Conservation (phyloP, 2,329 filamentous ascomycete genomes). For the Nemania sp. region DNA sequence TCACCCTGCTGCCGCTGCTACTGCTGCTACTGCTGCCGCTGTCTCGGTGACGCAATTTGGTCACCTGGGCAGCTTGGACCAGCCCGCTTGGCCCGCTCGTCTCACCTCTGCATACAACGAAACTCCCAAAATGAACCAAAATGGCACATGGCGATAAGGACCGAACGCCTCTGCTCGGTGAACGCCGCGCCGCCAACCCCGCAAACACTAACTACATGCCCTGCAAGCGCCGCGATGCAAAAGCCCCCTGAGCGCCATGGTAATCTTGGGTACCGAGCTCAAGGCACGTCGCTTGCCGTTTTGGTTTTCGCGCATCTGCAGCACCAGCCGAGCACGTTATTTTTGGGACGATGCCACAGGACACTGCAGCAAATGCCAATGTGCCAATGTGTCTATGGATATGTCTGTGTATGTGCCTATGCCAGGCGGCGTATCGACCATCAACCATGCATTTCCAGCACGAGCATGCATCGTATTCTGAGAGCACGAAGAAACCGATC, state of each 20-base stretch:
- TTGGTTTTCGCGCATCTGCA: constrained; percentile 26
- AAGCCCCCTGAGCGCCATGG: constrained; percentile 13
- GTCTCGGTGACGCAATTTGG: constrained; percentile 34
- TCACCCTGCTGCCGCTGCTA: too few species aligned
- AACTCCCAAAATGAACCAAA: constrained; percentile 25
- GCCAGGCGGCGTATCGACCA: constrained; percentile 1
- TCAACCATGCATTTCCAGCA: too few species aligned
- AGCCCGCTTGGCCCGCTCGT: constrained; percentile 16
- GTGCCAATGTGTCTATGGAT: neutral
- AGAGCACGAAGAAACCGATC: neutral
- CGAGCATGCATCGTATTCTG: constrained; percentile 1
- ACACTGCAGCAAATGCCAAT: neutral
- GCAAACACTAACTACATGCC: constrained; percentile 25
- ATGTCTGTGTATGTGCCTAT: too few species aligned
- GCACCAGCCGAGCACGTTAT: constrained; percentile 14
- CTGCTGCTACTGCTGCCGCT: too few species aligned
- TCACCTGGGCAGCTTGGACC: constrained; percentile 31
- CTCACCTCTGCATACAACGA: constrained; percentile 20
- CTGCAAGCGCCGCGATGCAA: constrained; percentile 34
- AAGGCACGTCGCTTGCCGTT: constrained; percentile 19
- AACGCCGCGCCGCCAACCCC: constrained; percentile 24
- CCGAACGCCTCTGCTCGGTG: neutral
- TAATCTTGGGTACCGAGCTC: constrained; percentile 12
- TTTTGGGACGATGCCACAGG: constrained; percentile 12
- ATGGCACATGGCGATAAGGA: constrained; percentile 31